These are phyloP conservation scores for Pichia sp. DNA, from an alignment of 1,139 yeast species.

Conservation along the genomic window DNA sequence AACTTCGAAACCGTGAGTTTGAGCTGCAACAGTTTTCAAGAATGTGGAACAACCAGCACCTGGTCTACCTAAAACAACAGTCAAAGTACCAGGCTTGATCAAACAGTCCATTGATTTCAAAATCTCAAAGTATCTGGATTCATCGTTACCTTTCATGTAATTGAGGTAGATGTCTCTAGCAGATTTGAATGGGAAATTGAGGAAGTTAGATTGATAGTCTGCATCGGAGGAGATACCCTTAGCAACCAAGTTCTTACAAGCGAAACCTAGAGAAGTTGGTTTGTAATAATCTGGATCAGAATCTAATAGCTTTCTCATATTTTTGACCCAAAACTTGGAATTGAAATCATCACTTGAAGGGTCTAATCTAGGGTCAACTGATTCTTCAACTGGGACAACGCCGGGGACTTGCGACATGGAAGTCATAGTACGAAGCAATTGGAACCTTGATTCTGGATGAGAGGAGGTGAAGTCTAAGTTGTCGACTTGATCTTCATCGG, in stretches of 20 bases:
- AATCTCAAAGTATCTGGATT: conserved; percentile 41
- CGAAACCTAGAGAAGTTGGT: conserved; percentile 59
- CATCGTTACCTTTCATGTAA: conserved; percentile 12
- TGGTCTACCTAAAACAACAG: conserved; percentile 77
- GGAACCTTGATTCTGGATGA: not conserved
- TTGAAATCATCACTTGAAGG: conserved; percentile 54
- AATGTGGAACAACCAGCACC: conserved; percentile 85
- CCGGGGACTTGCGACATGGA: conserved; percentile 52
- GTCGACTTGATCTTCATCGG: not conserved
- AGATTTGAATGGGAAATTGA: conserved; percentile 34
- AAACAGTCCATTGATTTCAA: conserved; percentile 63
- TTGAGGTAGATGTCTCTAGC: conserved; percentile 15
- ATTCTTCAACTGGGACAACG: conserved; percentile 29
- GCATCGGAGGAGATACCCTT: conserved; percentile 73
- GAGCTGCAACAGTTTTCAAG: conserved; percentile 60
- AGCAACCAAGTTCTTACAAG: conserved; percentile 63
- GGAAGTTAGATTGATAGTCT: conserved; percentile 74
- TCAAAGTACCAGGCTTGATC: conserved; percentile 63
- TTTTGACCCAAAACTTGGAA: conserved; percentile 67
- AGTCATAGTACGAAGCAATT: conserved; percentile 32
- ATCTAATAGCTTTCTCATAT: conserved; percentile 49
- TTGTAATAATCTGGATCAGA: conserved; percentile 60
- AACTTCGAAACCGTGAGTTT: conserved; percentile 65
- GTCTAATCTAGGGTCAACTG: conserved; percentile 39
- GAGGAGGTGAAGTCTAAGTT: not conserved